Evolutionary conservation across 108 stramenopile species (phyloP).

Genomic region (Cyclotella choctawhatcheeana): DNA sequence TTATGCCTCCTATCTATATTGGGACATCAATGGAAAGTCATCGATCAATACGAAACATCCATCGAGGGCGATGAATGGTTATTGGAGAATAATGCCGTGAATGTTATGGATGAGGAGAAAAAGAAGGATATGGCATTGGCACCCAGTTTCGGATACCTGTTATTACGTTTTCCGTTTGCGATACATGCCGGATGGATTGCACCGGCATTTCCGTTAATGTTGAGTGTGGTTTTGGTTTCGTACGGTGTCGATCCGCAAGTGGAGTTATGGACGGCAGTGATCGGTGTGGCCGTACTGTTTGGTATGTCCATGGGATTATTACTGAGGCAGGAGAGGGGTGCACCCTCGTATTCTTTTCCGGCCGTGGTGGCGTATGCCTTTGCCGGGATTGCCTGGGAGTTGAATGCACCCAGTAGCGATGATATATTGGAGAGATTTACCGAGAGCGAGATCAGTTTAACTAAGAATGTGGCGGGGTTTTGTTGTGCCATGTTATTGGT

Average conservation of each 20-base stretch:
- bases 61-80: slow-evolving; percentile 1
- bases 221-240: slow-evolving; percentile 30
- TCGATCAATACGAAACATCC: slow-evolving; percentile 7
- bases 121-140: slow-evolving; percentile 6
- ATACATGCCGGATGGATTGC: slow-evolving; percentile 47
- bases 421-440: slow-evolving; percentile 18
- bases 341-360: slow-evolving; percentile 33
- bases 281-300: slow-evolving; percentile 31
- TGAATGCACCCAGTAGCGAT: slow-evolving; percentile 28
- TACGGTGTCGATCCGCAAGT: background rate
- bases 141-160: slow-evolving; percentile 33
- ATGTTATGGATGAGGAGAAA: background rate
- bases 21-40: slow-evolving; percentile 19
- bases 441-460: slow-evolving; percentile 32
- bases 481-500: slow-evolving; percentile 19
- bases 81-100: background rate
- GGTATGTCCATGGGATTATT: slow-evolving; percentile 44
- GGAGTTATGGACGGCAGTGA: slow-evolving; percentile 32
- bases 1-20: slow-evolving; percentile 23
- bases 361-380: slow-evolving; percentile 35
- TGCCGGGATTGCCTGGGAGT: slow-evolving; percentile 27
- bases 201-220: slow-evolving; percentile 34
- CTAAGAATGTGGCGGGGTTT: slow-evolving; percentile 40
- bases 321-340: slow-evolving; percentile 33
- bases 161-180: slow-evolving; percentile 46